Percentiles rank a stretch among this genome's conserved stretches.
phyloP scores from a whole-genome alignment of 179 eudicot species.

The Heliamphora pulchella region DNA sequence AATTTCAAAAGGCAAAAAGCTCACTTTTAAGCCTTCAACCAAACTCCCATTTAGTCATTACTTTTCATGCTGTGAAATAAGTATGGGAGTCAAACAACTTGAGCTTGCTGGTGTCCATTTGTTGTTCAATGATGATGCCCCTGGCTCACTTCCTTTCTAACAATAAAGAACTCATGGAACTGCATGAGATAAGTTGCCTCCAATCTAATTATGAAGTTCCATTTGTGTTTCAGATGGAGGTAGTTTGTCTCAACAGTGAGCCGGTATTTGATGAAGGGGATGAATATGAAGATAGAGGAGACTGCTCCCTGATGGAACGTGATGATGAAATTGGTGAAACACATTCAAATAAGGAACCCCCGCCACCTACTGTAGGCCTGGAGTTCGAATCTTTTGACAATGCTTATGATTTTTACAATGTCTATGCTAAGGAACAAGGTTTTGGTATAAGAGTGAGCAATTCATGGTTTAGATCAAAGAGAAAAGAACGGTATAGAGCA shows the following conservation, averaged over 20 bases:
- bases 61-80: too few species aligned
- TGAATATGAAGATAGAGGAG: conserved; percentile 27
- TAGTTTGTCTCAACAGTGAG: conserved; percentile 32
- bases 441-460: conserved; percentile 40
- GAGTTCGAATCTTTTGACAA: conserved; percentile 37
- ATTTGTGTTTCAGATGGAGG: conserved; percentile 31
- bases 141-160: not conserved
- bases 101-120: not conserved
- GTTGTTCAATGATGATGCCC: not conserved
- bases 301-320: conserved; percentile 21
- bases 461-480: conserved; percentile 35
- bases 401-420: conserved; percentile 28
- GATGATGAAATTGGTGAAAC: conserved; percentile 17
- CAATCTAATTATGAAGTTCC: not conserved
- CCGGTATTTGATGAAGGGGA: conserved; percentile 29
- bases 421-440: conserved; percentile 34
- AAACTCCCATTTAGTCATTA: too few species aligned
- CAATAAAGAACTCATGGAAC: not conserved
- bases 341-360: conserved; percentile 15
- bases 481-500: conserved; percentile 35
- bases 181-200: not conserved
- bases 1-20: too few species aligned
- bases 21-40: too few species aligned
- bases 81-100: not conserved
- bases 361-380: conserved; percentile 29